Percentiles rank a stretch among this genome's conserved stretches.
phyloP scores from a whole-genome alignment of 768 basidiomycete genomes.

The Omphalotus guepiniiformis region DNA sequence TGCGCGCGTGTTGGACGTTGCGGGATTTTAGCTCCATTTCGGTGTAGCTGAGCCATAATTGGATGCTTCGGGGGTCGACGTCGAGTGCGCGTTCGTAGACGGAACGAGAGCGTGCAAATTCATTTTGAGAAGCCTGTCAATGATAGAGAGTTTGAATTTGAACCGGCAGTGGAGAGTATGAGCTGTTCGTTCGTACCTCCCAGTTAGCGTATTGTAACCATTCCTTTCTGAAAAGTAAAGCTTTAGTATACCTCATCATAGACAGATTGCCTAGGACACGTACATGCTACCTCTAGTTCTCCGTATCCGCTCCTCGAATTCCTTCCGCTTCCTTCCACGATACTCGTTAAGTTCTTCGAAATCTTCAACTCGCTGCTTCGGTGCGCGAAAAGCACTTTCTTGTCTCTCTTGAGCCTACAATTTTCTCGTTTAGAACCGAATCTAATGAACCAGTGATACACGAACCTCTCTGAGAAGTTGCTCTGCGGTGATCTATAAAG shows the following conservation, averaged over 20 bases:
- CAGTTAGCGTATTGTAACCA: constrained; percentile 86
- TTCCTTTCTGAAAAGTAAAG: constrained; percentile 57
- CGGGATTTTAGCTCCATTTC: constrained; percentile 98
- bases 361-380: constrained; percentile 94
- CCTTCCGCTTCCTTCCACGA: constrained; percentile 85
- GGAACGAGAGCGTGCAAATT: constrained; percentile 91
- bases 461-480: constrained; percentile 91
- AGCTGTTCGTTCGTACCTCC: constrained; percentile 53
- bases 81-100: constrained; percentile 97
- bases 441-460: neutral
- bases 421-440: neutral
- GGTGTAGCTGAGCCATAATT: constrained; percentile 91
- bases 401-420: constrained; percentile 92
- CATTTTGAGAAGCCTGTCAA: constrained; percentile 84
- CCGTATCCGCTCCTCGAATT: constrained; percentile 87
- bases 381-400: constrained; percentile 87
- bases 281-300: constrained; percentile 79
- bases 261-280: neutral
- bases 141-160: constrained; percentile 1
- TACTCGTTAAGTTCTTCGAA: constrained; percentile 92
- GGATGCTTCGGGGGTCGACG: constrained; percentile 85
- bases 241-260: constrained; percentile 4
- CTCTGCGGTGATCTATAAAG: constrained; percentile 88
- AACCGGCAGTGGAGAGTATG: neutral
- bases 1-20: constrained; percentile 95